Percentiles rank a stretch among this genome's conserved stretches.
Evolutionary conservation across 1,284 basidiomycete genomes (phyloP).

Genomic region (Cerrena zonata): DNA sequence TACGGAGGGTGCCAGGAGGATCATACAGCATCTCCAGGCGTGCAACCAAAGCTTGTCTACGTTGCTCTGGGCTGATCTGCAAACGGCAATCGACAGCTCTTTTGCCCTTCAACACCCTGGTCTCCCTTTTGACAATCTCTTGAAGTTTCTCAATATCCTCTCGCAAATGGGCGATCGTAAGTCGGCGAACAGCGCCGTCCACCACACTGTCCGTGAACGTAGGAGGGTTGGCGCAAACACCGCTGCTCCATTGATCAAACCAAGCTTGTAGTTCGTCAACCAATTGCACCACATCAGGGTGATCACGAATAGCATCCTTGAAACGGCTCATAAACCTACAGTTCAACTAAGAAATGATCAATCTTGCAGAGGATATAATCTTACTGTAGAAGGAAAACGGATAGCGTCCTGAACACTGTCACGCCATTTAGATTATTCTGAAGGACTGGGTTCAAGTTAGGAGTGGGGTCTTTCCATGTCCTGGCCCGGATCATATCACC

Average conservation of each 20-base stretch:
- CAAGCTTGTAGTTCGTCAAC: slow-evolving; percentile 37
- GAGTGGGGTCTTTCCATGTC: slow-evolving; percentile 18
- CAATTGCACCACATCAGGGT: slow-evolving; percentile 38
- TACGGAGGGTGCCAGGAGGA: slow-evolving; percentile 47
- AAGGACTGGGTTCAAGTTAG: slow-evolving; percentile 29
- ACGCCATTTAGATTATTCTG: slow-evolving; percentile 29
- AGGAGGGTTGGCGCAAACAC: slow-evolving; percentile 32
- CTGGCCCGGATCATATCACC: slow-evolving; percentile 31
- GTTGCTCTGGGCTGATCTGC: slow-evolving; percentile 32
- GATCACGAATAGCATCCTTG: slow-evolving; percentile 41
- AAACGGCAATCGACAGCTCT: slow-evolving; percentile 13
- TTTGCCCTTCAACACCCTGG: slow-evolving; percentile 11
- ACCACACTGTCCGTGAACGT: slow-evolving; percentile 28
- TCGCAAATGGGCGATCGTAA: slow-evolving; percentile 29
- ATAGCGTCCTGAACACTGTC: slow-evolving; percentile 42
- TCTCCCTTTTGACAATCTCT: slow-evolving; percentile 40
- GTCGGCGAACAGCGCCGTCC: background rate
- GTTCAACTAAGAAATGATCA: background rate
- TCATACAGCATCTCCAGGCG: slow-evolving; percentile 39
- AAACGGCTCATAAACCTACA: slow-evolving; percentile 52
- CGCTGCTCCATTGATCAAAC: slow-evolving; percentile 42
- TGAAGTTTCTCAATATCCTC: slow-evolving; percentile 37
- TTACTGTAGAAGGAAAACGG: slow-evolving; percentile 47
- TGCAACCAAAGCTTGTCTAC: slow-evolving; percentile 14
- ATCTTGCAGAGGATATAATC: slow-evolving; percentile 15